Percentiles rank a stretch among this genome's conserved stretches.
Evolutionary conservation across 2,329 filamentous ascomycete genomes (phyloP).

Genomic region (Septoria petroselini): DNA sequence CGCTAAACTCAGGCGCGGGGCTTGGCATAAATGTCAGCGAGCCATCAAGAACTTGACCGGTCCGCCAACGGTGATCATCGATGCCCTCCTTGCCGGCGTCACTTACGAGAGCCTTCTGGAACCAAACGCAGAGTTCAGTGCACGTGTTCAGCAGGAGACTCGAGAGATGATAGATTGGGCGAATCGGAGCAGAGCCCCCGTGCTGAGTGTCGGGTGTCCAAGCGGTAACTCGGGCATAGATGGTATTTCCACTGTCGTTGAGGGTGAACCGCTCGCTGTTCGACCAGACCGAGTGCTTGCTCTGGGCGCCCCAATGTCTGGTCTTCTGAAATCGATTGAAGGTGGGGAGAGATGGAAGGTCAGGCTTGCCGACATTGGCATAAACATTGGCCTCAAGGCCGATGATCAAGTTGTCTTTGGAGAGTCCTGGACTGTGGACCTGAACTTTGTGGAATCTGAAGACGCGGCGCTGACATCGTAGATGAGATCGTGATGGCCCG

Average conservation of each 20-base stretch:
- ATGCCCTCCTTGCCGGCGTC: slow-evolving; percentile 82
- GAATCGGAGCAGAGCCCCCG: slow-evolving; percentile 78
- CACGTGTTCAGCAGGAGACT: slow-evolving; percentile 73
- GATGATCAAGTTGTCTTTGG: slow-evolving; percentile 87
- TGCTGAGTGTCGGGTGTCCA: slow-evolving; percentile 85
- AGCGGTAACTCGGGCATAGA: slow-evolving; percentile 80
- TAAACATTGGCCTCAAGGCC: slow-evolving; percentile 79
- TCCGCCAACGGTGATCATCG: slow-evolving; percentile 76
- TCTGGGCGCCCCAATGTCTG: slow-evolving; percentile 81
- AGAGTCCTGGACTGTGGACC: slow-evolving; percentile 72
- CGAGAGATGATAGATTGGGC: slow-evolving; percentile 93
- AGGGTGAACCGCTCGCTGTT: slow-evolving; percentile 76
- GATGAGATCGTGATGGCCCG: no score
- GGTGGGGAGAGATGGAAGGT: slow-evolving; percentile 65
- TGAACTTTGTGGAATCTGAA: slow-evolving; percentile 28
- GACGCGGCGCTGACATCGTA: not conserved
- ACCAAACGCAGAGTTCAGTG: slow-evolving; percentile 29
- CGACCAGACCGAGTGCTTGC: slow-evolving; percentile 79
- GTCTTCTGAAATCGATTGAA: slow-evolving; percentile 73
- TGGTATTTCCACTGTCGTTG: slow-evolving; percentile 62
- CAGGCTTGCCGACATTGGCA: slow-evolving; percentile 81
- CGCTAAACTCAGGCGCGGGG: slow-evolving; percentile 57
- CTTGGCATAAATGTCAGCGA: slow-evolving; percentile 57
- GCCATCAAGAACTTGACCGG: slow-evolving; percentile 56
- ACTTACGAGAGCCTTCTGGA: slow-evolving; percentile 82